A percentile compares a stretch with the other conserved stretches of the same genome.
Evolutionary conservation across 108 stramenopile genomes (phyloP).

Genomic region (Cyclotella baltica): DNA sequence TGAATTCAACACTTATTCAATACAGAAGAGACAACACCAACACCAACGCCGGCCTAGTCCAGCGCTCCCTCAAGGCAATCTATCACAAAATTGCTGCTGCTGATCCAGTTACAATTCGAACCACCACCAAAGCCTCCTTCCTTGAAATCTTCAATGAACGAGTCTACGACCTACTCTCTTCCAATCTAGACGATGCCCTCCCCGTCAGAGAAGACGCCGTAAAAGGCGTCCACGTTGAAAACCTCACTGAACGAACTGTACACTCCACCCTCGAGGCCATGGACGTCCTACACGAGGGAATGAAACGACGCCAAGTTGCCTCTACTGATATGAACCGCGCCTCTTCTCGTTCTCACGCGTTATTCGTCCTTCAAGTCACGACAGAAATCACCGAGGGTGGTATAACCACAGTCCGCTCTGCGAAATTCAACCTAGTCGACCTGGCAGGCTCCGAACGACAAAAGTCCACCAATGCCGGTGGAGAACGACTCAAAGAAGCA

Average conservation of each 20-base stretch:
- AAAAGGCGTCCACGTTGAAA: conserved; percentile 69
- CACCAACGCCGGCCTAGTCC: conserved; percentile 49
- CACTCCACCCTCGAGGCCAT: conserved; percentile 39
- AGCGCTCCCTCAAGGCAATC: conserved; percentile 53
- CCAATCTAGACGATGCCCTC: conserved; percentile 56
- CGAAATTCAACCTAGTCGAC: conserved; percentile 56
- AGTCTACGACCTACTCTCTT: conserved; percentile 57
- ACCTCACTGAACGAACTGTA: conserved; percentile 54
- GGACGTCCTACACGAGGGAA: conserved; percentile 36
- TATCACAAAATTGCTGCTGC: conserved; percentile 39
- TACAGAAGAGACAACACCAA: conserved; percentile 19
- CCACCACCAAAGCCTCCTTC: conserved; percentile 55
- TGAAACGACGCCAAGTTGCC: conserved; percentile 50
- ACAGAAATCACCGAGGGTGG: conserved; percentile 43
- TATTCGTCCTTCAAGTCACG: conserved; percentile 62
- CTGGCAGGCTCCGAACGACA: conserved; percentile 56
- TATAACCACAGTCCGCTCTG: conserved; percentile 36
- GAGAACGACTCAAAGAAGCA: conserved; percentile 74
- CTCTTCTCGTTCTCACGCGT: conserved; percentile 65
- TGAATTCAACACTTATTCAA: too few species aligned
- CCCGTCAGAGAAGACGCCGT: conserved; percentile 61
- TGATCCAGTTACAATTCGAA: conserved; percentile 23
- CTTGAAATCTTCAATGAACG: conserved; percentile 68
- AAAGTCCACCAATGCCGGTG: conserved; percentile 53
- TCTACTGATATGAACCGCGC: conserved; percentile 78